Evolutionary conservation across 116 monocot species (phyloP).

Genomic region (Papilionanthe hybrid): DNA sequence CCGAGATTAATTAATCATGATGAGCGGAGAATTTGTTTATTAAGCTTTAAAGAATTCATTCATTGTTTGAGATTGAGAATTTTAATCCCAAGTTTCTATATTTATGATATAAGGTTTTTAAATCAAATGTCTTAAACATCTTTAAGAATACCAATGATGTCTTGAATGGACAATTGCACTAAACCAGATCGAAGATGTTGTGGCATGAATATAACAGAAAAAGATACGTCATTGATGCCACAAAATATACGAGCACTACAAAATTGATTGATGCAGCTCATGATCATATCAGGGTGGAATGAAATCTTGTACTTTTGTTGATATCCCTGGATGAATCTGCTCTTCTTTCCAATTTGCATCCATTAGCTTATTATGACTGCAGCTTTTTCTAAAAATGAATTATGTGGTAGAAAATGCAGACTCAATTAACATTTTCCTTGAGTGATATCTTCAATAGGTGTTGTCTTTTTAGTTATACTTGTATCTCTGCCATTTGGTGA

Average conservation of each 20-base stretch:
- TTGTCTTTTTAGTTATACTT: background rate
- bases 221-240: background rate
- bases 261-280: background rate
- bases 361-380: background rate
- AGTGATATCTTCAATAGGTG: background rate
- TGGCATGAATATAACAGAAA: background rate
- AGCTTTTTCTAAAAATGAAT: background rate
- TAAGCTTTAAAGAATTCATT: no score
- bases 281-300: background rate
- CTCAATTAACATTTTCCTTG: background rate
- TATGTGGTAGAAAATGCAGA: slow-evolving; percentile 1
- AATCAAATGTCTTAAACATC: background rate
- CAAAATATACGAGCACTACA: background rate
- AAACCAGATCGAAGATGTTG: background rate
- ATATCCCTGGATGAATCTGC: background rate
- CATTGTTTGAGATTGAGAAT: no score
- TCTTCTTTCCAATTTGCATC: background rate
- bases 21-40: no score
- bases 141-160: background rate
- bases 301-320: background rate
- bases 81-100: no score
- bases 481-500: background rate
- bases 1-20: no score
- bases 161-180: background rate
- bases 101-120: background rate